Conservation (phyloP, 768 basidiomycete genomes). For the Amanita phalloides region DNA sequence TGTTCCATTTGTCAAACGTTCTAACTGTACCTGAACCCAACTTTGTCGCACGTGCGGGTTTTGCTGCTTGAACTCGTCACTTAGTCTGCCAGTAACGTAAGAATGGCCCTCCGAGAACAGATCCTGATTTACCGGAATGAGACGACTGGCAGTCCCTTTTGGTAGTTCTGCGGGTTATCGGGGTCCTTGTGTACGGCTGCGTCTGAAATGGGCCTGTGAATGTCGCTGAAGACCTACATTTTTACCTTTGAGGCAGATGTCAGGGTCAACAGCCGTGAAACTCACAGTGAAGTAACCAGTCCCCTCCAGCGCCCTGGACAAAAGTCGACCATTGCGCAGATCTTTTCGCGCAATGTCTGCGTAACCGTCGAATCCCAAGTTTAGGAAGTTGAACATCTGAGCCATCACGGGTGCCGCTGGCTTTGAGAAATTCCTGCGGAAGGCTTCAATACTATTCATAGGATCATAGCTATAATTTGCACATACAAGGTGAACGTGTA, state of each 20-base stretch:
- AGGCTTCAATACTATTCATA: not conserved
- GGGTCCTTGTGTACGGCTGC: slow-evolving; percentile 13
- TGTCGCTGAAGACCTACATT: slow-evolving; percentile 32
- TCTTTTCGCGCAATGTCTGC: slow-evolving; percentile 33
- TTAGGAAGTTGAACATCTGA: slow-evolving; percentile 53
- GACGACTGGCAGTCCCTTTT: slow-evolving; percentile 49
- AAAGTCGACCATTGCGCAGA: slow-evolving; percentile 43
- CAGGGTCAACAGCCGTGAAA: not conserved
- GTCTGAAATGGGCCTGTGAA: slow-evolving; percentile 29
- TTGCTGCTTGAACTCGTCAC: slow-evolving; percentile 38
- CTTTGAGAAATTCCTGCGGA: slow-evolving; percentile 40
- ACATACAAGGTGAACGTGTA: slow-evolving; percentile 45
- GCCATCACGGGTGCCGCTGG: slow-evolving; percentile 47
- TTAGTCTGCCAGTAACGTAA: slow-evolving; percentile 20
- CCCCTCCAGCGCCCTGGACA: slow-evolving; percentile 45
- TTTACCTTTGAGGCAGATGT: not conserved
- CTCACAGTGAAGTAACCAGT: slow-evolving; percentile 34
- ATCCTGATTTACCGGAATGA: slow-evolving; percentile 30
- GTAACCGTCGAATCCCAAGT: slow-evolving; percentile 47
- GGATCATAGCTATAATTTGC: not conserved
- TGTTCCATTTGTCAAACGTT: slow-evolving; percentile 5
- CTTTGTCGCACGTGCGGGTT: slow-evolving; percentile 43
- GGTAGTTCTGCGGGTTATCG: slow-evolving; percentile 36
- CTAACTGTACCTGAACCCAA: slow-evolving; percentile 32
- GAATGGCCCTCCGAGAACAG: not conserved